These are phyloP conservation scores for button mushroom (Agaricus bisporus) DNA, from an alignment of 768 basidiomycete genomes.

Conservation along the genomic window DNA sequence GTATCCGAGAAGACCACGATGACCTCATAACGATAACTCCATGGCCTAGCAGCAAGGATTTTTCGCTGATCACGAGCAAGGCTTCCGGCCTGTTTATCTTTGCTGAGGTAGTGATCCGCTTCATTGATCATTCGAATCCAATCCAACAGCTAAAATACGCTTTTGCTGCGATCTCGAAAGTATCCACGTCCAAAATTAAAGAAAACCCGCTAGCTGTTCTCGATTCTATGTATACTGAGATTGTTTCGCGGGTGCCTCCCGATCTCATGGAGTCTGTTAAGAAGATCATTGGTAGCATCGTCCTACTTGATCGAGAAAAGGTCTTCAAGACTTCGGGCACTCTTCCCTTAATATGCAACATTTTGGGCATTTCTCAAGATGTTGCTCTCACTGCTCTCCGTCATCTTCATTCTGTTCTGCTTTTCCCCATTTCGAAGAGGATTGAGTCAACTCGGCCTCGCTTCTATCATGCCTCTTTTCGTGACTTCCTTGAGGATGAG, in stretches of 20 bases:
- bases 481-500: neutral
- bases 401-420: neutral
- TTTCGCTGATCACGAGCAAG: too few species aligned
- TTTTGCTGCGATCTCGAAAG: too few species aligned
- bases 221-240: slow-evolving; percentile 7
- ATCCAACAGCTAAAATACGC: too few species aligned
- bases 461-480: slow-evolving; percentile 3
- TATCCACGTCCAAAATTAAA: too few species aligned
- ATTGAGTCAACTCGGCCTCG: neutral
- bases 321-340: neutral
- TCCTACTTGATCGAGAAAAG: neutral
- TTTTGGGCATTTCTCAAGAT: neutral
- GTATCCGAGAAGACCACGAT: too few species aligned
- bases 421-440: neutral
- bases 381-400: neutral
- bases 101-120: too few species aligned
- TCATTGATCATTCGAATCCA: too few species aligned
- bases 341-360: neutral
- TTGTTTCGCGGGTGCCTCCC: neutral
- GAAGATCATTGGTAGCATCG: neutral
- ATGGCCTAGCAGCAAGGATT: too few species aligned
- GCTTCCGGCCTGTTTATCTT: too few species aligned
- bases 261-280: neutral
- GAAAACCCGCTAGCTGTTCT: neutral
- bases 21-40: too few species aligned